Evolutionary conservation across 768 basidiomycete genomes (phyloP).

Genomic region (Podaxis carcinomalis): DNA sequence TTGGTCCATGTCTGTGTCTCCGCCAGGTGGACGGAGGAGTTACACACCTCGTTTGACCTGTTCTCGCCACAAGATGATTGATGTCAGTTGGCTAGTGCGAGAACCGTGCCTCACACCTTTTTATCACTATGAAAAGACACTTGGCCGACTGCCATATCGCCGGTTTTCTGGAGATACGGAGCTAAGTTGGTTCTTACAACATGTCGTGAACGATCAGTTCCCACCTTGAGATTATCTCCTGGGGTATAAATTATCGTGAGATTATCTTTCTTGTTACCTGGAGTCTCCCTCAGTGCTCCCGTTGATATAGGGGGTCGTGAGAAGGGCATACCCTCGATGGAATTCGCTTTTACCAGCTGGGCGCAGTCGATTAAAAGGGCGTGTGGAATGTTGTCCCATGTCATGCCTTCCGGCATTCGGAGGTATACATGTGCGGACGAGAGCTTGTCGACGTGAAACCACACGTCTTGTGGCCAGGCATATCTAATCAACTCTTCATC

Average conservation of each 20-base stretch:
- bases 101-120: slow-evolving; percentile 40
- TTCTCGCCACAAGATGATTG: background rate
- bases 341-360: slow-evolving; percentile 96
- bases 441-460: slow-evolving; percentile 98
- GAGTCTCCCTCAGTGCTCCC: background rate
- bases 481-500: slow-evolving; percentile 96
- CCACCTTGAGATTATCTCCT: slow-evolving; percentile 85
- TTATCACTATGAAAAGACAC: slow-evolving; percentile 95
- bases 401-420: slow-evolving; percentile 77
- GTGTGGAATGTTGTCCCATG: slow-evolving; percentile 86
- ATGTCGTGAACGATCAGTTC: slow-evolving; percentile 8
- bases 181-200: background rate
- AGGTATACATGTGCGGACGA: slow-evolving; percentile 97
- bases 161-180: slow-evolving; percentile 69
- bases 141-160: slow-evolving; percentile 95
- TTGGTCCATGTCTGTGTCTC: background rate
- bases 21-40: background rate
- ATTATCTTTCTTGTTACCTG: slow-evolving; percentile 96
- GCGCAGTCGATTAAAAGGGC: slow-evolving; percentile 79
- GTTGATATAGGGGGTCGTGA: no score
- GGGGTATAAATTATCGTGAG: slow-evolving; percentile 94
- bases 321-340: slow-evolving; percentile 73
- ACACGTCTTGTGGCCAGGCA: slow-evolving; percentile 83
- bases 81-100: background rate
- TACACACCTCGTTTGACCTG: slow-evolving; percentile 76